Evolutionary conservation across 2,329 filamentous ascomycete species (phyloP), one percentile per base, ranked within the genome.

Genomic region (Orbilia javanica): DNA sequence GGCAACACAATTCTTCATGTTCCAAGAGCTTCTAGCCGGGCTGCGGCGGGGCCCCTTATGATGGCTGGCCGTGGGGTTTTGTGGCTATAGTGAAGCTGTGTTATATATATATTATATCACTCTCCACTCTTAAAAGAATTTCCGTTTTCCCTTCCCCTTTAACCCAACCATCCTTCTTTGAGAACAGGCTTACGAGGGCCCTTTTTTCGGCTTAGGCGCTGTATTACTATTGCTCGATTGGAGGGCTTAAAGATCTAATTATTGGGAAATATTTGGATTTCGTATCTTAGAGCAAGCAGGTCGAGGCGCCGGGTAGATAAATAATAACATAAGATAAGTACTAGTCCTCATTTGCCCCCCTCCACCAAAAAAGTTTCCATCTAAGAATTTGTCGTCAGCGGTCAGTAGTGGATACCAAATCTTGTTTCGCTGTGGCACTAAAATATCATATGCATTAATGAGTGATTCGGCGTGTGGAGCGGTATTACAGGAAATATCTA

Each of bases 81-180:
- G 29, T 34, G 36, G 39, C 34, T 77, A 71, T 77, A 71, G 25
- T 20, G 53, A 10, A 15, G 22, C 60, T 65, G 65, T 70, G 34
- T 65, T 77, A 77, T 77, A 71, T 77, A 71, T 77, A 66, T 77
- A 77, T 62, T 74, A 77, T 64, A 53, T 48, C 53, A 34, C 57
- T 44, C 62, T 34, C 69, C 60, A 66, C 69, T 73, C 22, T 57
- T 48, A 63, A 74, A 31, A 27, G 55, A 42, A 39, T 42, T 60
- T 60, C 29, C 3, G n/a, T 50, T 42, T 64, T 15, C 73, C 64
- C 36, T 60, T 64, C 13, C 66, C 53, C 50, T 60, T 72, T 70
- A 20, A 50, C 57, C 27, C 10, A 50, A n/a, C 34, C 15, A 31
- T 71, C 39, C 66, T 65, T 22, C 34, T 70, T 70, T 60, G 39